Evolutionary conservation across 495 filamentous ascomycete genomes (phyloP).

Genomic region (Articulospora tetracladia): DNA sequence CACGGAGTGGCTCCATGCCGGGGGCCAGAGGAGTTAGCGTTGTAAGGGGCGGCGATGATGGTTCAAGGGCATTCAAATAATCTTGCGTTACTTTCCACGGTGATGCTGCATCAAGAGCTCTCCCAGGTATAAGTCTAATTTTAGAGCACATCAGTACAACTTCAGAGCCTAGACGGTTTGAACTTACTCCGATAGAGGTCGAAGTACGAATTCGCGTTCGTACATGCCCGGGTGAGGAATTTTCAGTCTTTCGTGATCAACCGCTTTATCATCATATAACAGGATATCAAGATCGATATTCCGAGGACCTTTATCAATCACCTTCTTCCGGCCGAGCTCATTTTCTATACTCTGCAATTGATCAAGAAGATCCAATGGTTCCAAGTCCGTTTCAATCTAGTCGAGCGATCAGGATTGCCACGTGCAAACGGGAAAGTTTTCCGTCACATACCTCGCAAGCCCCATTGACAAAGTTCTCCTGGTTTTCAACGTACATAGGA

Average conservation of each 20-base stretch:
- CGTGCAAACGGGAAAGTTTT: not conserved
- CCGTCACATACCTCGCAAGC: constrained; percentile 77
- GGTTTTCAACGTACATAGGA: constrained; percentile 93
- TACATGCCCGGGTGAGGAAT: constrained; percentile 84
- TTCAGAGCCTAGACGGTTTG: not conserved
- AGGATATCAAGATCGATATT: constrained; percentile 94
- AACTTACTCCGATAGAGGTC: constrained; percentile 79
- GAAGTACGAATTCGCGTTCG: constrained; percentile 90
- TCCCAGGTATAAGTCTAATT: constrained; percentile 59
- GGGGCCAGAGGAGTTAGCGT: constrained; percentile 66
- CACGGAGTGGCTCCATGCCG: constrained; percentile 53
- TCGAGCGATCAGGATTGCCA: not conserved
- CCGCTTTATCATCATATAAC: constrained; percentile 67
- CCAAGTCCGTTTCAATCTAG: constrained; percentile 77
- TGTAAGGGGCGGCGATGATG: constrained; percentile 47
- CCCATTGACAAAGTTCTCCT: constrained; percentile 86
- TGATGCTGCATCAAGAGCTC: constrained; percentile 40
- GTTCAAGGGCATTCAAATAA: constrained; percentile 62
- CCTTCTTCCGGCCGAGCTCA: constrained; percentile 69
- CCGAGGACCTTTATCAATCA: constrained; percentile 88
- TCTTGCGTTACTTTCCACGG: constrained; percentile 50
- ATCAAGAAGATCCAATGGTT: constrained; percentile 72
- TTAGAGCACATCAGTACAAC: not conserved
- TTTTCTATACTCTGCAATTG: constrained; percentile 80
- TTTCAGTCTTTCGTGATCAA: constrained; percentile 66